A percentile compares a stretch with the other conserved stretches of the same genome.
Evolutionary conservation across 2,329 filamentous ascomycete genomes (phyloP).

Genomic region (Penicillium decumbens): DNA sequence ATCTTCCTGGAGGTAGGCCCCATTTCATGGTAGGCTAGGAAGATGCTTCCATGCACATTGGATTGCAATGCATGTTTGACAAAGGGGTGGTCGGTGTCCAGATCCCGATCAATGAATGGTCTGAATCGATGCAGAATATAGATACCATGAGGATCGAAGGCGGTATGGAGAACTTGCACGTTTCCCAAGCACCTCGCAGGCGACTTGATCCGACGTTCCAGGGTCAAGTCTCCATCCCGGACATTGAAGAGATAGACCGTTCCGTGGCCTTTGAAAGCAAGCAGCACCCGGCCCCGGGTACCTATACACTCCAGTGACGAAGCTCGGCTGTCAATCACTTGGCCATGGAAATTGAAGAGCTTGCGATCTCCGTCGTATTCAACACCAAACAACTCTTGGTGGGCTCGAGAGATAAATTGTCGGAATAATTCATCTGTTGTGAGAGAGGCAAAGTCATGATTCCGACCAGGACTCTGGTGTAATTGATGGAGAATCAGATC

Average conservation of each 20-base stretch:
- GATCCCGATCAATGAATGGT: conserved; percentile 20
- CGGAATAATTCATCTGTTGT: conserved; percentile 29
- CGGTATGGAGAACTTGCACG: conserved; percentile 32
- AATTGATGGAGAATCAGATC: conserved; percentile 38
- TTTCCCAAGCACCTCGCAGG: conserved; percentile 25
- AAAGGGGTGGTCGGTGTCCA: conserved; percentile 29
- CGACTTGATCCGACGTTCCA: conserved; percentile 16
- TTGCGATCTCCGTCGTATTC: conserved; percentile 32
- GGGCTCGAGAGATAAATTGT: conserved; percentile 30
- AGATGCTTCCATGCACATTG: conserved; percentile 19
- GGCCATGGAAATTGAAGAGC: conserved; percentile 24
- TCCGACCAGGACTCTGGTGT: conserved; percentile 31
- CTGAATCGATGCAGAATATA: conserved; percentile 34
- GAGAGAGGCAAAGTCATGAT: conserved; percentile 15
- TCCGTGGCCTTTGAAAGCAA: conserved; percentile 30
- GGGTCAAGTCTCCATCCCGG: conserved; percentile 14
- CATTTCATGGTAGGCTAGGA: conserved; percentile 30
- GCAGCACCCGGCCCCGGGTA: conserved; percentile 18
- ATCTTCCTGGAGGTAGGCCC: conserved; percentile 9
- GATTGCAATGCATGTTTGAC: conserved; percentile 30
- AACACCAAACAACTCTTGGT: conserved; percentile 34
- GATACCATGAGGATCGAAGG: conserved; percentile 22
- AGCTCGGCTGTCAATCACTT: conserved; percentile 31
- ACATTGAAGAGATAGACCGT: conserved; percentile 28
- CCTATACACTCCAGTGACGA: conserved; percentile 27